Conservation (phyloP, 495 filamentous ascomycete genomes). For the Margaritispora aquatica region DNA sequence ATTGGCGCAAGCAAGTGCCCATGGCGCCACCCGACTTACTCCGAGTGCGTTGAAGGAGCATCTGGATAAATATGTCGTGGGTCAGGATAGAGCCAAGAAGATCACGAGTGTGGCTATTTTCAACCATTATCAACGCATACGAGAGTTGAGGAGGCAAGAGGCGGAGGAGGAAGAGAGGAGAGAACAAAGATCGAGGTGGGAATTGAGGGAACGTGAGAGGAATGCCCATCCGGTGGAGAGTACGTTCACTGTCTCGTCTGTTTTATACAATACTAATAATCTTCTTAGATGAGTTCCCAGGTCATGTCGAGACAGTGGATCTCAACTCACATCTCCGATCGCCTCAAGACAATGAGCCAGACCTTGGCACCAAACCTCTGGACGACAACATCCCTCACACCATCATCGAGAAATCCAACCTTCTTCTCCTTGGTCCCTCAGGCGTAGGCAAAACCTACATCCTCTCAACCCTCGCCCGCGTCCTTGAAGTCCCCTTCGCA, state of each 20-base stretch:
- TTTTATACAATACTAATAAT: slow-evolving; percentile 9
- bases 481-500: slow-evolving; percentile 89
- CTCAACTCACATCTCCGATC: slow-evolving; percentile 21
- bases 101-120: slow-evolving; percentile 90
- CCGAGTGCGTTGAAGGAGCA: slow-evolving; percentile 79
- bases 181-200: slow-evolving; percentile 42
- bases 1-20: slow-evolving; percentile 46
- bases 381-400: slow-evolving; percentile 31
- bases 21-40: slow-evolving; percentile 70
- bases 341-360: slow-evolving; percentile 22
- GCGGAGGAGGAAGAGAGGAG: slow-evolving; percentile 42
- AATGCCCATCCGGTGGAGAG: slow-evolving; percentile 20
- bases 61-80: slow-evolving; percentile 93
- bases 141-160: slow-evolving; percentile 72
- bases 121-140: slow-evolving; percentile 90
- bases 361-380: slow-evolving; percentile 32
- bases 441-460: slow-evolving; percentile 97
- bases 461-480: slow-evolving; percentile 54
- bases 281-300: slow-evolving; percentile 72
- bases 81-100: slow-evolving; percentile 94
- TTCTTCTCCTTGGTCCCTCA: slow-evolving; percentile 87
- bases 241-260: slow-evolving; percentile 1
- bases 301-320: slow-evolving; percentile 58
- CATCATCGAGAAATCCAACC: slow-evolving; percentile 91
- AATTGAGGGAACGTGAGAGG: slow-evolving; percentile 20